These are phyloP conservation scores for Pseudophaeomoniella oleicola DNA, from an alignment of 2,329 filamentous ascomycete species.

Conservation along the genomic window DNA sequence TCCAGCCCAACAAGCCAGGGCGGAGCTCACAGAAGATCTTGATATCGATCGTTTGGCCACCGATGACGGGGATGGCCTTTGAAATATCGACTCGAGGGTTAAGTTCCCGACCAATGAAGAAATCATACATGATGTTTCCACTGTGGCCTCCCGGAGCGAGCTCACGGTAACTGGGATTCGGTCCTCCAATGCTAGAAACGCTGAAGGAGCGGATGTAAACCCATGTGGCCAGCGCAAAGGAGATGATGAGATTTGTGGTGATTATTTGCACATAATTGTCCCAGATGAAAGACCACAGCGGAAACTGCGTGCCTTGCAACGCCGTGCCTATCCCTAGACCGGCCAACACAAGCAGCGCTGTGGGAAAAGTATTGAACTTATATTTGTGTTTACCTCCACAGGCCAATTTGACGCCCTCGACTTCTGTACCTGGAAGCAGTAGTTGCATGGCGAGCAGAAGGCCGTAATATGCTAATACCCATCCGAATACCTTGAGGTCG, in stretches of 20 bases:
- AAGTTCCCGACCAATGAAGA: conserved; percentile 90
- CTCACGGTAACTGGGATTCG: conserved; percentile 57
- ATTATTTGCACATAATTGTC: conserved; percentile 81
- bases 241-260: conserved; percentile 66
- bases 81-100: conserved; percentile 61
- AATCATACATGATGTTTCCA: conserved; percentile 84
- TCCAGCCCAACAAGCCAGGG: conserved; percentile 83
- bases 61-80: conserved; percentile 52
- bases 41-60: conserved; percentile 61
- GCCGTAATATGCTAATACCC: conserved; percentile 62
- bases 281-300: conserved; percentile 83
- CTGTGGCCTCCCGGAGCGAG: conserved; percentile 68
- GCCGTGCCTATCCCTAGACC: conserved; percentile 60
- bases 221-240: conserved; percentile 57
- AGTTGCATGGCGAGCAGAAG: conserved; percentile 62
- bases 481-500: conserved; percentile 54
- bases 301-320: conserved; percentile 64
- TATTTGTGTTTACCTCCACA: conserved; percentile 67
- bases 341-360: conserved; percentile 59
- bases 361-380: conserved; percentile 64
- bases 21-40: conserved; percentile 82
- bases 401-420: conserved; percentile 54
- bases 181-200: conserved; percentile 47
- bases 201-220: conserved; percentile 73
- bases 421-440: conserved; percentile 58